A percentile compares a stretch with the other conserved stretches of the same genome.
These are phyloP conservation scores for Agaricales sp. DNA, from an alignment of 1,284 basidiomycete species.

Conservation along the genomic window DNA sequence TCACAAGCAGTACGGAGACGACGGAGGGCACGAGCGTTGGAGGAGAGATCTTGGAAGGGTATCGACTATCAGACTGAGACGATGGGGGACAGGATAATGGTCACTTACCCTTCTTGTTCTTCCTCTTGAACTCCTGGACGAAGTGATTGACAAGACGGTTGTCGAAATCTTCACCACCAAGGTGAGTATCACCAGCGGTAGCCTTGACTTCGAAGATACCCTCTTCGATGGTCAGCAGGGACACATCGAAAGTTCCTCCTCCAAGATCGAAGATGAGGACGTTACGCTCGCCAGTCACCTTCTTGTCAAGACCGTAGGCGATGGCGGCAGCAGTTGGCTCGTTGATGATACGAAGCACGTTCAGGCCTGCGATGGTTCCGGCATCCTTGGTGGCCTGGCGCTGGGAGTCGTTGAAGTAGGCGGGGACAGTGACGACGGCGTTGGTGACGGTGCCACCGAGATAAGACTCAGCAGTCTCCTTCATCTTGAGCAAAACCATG, in stretches of 20 bases:
- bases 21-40: slow-evolving; percentile 92
- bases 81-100: too few species aligned
- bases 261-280: slow-evolving; percentile 97
- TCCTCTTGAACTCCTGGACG: slow-evolving; percentile 97
- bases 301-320: slow-evolving; percentile 91
- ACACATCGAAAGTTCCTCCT: slow-evolving; percentile 99
- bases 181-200: slow-evolving; percentile 97
- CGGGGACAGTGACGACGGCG: slow-evolving; percentile 91
- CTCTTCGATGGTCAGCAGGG: slow-evolving; percentile 94
- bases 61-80: background rate
- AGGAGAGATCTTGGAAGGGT: slow-evolving; percentile 60
- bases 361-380: slow-evolving; percentile 82
- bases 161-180: slow-evolving; percentile 99
- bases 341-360: slow-evolving; percentile 95
- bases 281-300: slow-evolving; percentile 81
- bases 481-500: slow-evolving; percentile 98
- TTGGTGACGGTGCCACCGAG: slow-evolving; percentile 77
- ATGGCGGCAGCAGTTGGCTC: slow-evolving; percentile 94
- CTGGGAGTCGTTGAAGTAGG: slow-evolving; percentile 98
- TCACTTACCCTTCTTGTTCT: slow-evolving; percentile 92
- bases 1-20: slow-evolving; percentile 97
- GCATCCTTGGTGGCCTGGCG: slow-evolving; percentile 95
- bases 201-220: slow-evolving; percentile 99
- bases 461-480: slow-evolving; percentile 96
- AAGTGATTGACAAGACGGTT: slow-evolving; percentile 98